Evolutionary conservation across 805 yeast species (phyloP), one percentile per base, ranked within the genome.

Genomic region (Myxozyma geophila): DNA sequence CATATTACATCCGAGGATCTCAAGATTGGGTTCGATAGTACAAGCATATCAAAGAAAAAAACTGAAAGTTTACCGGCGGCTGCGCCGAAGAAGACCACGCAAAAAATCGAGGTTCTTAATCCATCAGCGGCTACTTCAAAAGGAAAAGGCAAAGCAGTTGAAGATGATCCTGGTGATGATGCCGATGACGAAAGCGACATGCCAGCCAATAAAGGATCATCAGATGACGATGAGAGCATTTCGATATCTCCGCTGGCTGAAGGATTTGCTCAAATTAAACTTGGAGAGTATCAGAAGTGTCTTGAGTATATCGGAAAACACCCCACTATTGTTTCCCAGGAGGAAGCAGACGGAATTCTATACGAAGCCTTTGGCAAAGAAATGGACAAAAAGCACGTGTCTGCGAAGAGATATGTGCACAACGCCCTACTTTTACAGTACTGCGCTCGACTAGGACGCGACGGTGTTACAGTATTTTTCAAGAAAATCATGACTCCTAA

Each of bases 351-450:
- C 75, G 90, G 96, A 0, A 83, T 95, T 63, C 80, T 92, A 74
- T 92, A 93, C 97, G 87, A 87, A 21, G 96, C 98, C 0, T 95
- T 95, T 75, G 96, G 93, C 71, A 79, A 81, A 60, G 90, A 91
- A 74, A 80, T 93, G 65, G 85, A 82, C 13, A 88, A 86, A 21
- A 82, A 90, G 54, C 72, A 82, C 0, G 66, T 68, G 6, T 74
- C 75, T 7, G 85, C 96, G 9, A 82, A 81, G 64, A 87, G 85
- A 64, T 83, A 86, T n/a, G 87, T 93, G 51, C 88, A 85, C 74
- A 95, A 90, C 71, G 87, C 97, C 1, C 83, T 90, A 70, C 76
- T 93, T 39, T 74, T 93, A 65, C 96, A 90, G 72, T 93, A 90
- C 74, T 77, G 88, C 59, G 79, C 75, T 9, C 73, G 75, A 41